Evolutionary conservation across 2,329 filamentous ascomycete species (phyloP).

Genomic region (Phialophora tarda): DNA sequence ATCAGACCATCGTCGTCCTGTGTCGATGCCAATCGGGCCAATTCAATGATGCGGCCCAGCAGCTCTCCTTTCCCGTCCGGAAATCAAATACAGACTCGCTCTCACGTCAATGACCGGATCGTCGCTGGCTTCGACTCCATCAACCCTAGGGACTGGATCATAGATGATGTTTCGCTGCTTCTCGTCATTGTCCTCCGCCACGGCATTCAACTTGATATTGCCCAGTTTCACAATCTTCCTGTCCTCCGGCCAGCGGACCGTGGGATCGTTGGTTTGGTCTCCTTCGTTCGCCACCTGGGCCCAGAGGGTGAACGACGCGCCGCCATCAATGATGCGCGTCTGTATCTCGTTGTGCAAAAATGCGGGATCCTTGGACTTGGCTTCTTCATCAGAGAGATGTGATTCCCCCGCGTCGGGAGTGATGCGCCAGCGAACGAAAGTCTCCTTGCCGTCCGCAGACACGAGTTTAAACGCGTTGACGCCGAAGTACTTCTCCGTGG

Average conservation of each 20-base stretch:
- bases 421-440: constrained; percentile 57
- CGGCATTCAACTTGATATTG: constrained; percentile 51
- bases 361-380: constrained; percentile 47
- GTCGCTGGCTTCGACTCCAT: constrained; percentile 58
- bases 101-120: constrained; percentile 64
- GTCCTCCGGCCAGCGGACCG: constrained; percentile 60
- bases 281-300: constrained; percentile 59
- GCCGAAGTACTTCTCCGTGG: constrained; percentile 53
- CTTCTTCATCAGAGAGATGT: constrained; percentile 48
- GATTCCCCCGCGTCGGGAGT: constrained; percentile 53
- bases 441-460: constrained; percentile 51
- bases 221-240: constrained; percentile 60
- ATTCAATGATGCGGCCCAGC: constrained; percentile 42
- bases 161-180: constrained; percentile 62
- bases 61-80: constrained; percentile 59
- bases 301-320: constrained; percentile 55
- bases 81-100: constrained; percentile 62
- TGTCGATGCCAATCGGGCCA: no score
- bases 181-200: constrained; percentile 47
- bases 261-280: constrained; percentile 56
- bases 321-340: constrained; percentile 43
- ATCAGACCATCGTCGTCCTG: not conserved
- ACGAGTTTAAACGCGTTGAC: constrained; percentile 46
- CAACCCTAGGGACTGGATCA: constrained; percentile 62
- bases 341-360: constrained; percentile 59